A percentile compares a stretch with the other conserved stretches of the same genome.
Conservation (phyloP, 108 stramenopile genomes). For the Stephanodiscus triporus region DNA sequence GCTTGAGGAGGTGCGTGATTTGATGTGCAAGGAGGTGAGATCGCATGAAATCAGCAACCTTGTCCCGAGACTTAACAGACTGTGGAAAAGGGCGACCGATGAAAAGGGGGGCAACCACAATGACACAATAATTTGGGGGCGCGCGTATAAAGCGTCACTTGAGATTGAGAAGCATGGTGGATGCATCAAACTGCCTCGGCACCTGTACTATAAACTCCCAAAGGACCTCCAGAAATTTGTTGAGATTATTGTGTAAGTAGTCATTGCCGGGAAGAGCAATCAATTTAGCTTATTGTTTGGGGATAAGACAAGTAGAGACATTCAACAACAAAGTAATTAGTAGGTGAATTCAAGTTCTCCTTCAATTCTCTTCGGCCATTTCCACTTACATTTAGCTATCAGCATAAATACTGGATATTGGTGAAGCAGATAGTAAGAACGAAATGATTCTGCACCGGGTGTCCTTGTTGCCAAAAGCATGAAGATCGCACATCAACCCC, state of each 20-base stretch:
- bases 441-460: not conserved
- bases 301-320: no score
- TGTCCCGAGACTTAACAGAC: not conserved
- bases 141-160: conserved; percentile 25
- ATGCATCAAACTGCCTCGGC: conserved; percentile 3
- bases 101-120: conserved; percentile 1
- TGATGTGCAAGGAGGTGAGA: conserved; percentile 7
- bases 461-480: not conserved
- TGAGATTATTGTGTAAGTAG: no score
- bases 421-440: not conserved
- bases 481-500: no score
- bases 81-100: conserved; percentile 8
- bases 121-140: conserved; percentile 15
- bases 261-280: not conserved
- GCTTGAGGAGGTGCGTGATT: conserved; percentile 16
- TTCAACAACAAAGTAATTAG: no score
- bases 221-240: not conserved
- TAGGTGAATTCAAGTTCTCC: no score
- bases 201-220: not conserved
- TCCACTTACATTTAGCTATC: no score
- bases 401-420: no score
- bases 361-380: no score
- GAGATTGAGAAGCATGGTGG: conserved; percentile 31
- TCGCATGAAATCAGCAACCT: conserved; percentile 12
- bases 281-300: not conserved